A percentile compares a stretch with the other conserved stretches of the same genome.
phyloP scores from a whole-genome alignment of 345 rosid species.

The Sonneratia alba region DNA sequence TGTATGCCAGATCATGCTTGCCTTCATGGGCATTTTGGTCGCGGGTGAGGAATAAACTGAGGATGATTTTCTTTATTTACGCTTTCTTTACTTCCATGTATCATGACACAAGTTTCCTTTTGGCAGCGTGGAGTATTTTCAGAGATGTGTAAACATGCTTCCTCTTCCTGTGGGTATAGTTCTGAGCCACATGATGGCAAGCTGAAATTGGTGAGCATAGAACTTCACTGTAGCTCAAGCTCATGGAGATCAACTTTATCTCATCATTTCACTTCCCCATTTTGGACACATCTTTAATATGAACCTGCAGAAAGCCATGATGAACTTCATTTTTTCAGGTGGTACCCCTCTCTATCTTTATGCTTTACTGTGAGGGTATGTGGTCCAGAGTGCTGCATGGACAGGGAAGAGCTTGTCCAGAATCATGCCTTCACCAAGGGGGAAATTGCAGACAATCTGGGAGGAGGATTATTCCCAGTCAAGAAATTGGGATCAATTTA shows the following conservation, averaged over 20 bases:
- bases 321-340: conserved; percentile 35
- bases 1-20: conserved; percentile 46
- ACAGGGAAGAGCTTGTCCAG: conserved; percentile 14
- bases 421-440: conserved; percentile 22
- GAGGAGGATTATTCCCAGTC: no score
- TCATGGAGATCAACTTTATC: neutral
- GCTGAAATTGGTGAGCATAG: conserved; percentile 52
- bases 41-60: conserved; percentile 33
- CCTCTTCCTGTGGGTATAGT: conserved; percentile 45
- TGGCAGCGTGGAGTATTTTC: conserved; percentile 56
- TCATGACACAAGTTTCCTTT: conserved; percentile 14
- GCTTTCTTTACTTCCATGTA: conserved; percentile 5
- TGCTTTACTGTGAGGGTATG: conserved; percentile 42
- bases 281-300: neutral
- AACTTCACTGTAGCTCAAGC: conserved; percentile 2
- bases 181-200: conserved; percentile 32
- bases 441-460: conserved; percentile 41
- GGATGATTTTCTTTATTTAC: neutral
- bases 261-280: neutral
- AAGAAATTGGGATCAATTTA: conserved; percentile 40
- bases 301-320: neutral
- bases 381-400: conserved; percentile 26
- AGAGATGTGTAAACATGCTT: conserved; percentile 54
- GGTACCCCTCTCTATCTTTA: conserved; percentile 53
- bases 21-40: conserved; percentile 40